A percentile compares a stretch with the other conserved stretches of the same genome.
phyloP scores from a whole-genome alignment of 495 filamentous ascomycete genomes.

The Aspergillus sparsus region DNA sequence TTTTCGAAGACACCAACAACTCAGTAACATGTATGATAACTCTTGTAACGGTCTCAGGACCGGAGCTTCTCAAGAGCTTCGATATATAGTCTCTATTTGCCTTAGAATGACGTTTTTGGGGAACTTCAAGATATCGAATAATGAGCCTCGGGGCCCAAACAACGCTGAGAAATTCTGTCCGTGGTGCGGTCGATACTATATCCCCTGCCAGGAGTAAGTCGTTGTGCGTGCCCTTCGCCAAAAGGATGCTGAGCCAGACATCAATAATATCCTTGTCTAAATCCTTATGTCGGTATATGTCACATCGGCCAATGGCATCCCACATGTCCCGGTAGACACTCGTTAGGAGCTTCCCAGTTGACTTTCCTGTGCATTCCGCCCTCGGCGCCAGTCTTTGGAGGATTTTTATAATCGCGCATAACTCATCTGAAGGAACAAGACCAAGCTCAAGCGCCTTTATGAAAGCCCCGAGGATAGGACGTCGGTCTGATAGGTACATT shows the following conservation, averaged over 20 bases:
- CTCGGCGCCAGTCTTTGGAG: conserved; percentile 19
- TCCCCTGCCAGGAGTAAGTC: conserved; percentile 34
- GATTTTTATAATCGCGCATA: conserved; percentile 33
- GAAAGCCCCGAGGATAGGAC: conserved; percentile 31
- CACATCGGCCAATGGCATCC: conserved; percentile 44
- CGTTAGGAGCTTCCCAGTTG: conserved; percentile 13
- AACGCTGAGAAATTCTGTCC: conserved; percentile 12
- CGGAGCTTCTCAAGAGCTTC: conserved; percentile 27
- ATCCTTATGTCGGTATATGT: conserved; percentile 38
- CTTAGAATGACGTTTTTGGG: conserved; percentile 9
- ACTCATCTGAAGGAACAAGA: conserved; percentile 36
- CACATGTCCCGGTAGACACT: conserved; percentile 38
- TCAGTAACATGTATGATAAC: conserved; percentile 42
- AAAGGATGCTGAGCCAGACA: conserved; percentile 36
- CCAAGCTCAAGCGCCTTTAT: conserved; percentile 43
- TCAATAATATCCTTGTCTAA: conserved; percentile 32
- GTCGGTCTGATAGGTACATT: conserved; percentile 18
- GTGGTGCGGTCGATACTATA: conserved; percentile 35
- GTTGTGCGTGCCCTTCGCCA: conserved; percentile 12
- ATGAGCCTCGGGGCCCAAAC: conserved; percentile 36
- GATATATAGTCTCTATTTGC: conserved; percentile 15
- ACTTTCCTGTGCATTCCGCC: not conserved
- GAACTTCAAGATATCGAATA: conserved; percentile 28
- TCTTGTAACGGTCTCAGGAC: conserved; percentile 28
- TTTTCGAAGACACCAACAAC: conserved; percentile 24